Evolutionary conservation across 768 basidiomycete species (phyloP), one percentile per base, ranked within the genome.

Genomic region (Dacryopinax spathularia): DNA sequence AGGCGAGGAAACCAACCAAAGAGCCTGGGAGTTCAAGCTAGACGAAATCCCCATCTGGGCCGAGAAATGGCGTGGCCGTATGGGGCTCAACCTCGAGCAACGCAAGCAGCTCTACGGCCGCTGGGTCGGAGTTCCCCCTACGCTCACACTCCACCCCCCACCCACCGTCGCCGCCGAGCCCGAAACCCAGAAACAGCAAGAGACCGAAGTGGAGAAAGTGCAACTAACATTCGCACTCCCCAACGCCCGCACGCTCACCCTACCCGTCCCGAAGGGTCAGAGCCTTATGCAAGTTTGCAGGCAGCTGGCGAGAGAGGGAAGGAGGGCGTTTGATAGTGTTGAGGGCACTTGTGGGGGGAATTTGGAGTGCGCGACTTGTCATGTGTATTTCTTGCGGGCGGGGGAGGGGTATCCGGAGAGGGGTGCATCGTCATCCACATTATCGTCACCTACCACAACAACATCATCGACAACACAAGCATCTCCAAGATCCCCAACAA

Each of bases 351-450:
- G 66, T 39, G 66, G 56, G 12, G 66, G 66, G 2, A 36, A 67
- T 16, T 63, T 67, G 2, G 66, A 67, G 63, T 67, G 66, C 36
- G 66, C 66, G 29, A 67, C 66, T 12, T 67, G 66, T 41, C 66
- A 67, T 41, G 62, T 67, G n/a, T 67, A 67, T 31, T n/a, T 67
- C 12, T 43, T 43, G 1, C 65, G 48, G 5, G 13, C 29, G 3
- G 63, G 41, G 20, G n/a, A n/a, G n/a, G n/a, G n/a, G n/a, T n/a
- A n/a, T n/a, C n/a, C n/a, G n/a, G n/a, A n/a, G n/a, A n/a, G n/a
- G n/a, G n/a, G n/a, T n/a, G n/a, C n/a, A n/a, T n/a, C n/a, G n/a
- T n/a, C n/a, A n/a, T n/a, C n/a, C n/a, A n/a, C n/a, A n/a, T n/a
- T n/a, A n/a, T n/a, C n/a, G n/a, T n/a, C n/a, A n/a, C n/a, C n/a